Base-by-base conservation (phyloP, 495 filamentous ascomycete species). In the Penicillium riverlandense region DNA sequence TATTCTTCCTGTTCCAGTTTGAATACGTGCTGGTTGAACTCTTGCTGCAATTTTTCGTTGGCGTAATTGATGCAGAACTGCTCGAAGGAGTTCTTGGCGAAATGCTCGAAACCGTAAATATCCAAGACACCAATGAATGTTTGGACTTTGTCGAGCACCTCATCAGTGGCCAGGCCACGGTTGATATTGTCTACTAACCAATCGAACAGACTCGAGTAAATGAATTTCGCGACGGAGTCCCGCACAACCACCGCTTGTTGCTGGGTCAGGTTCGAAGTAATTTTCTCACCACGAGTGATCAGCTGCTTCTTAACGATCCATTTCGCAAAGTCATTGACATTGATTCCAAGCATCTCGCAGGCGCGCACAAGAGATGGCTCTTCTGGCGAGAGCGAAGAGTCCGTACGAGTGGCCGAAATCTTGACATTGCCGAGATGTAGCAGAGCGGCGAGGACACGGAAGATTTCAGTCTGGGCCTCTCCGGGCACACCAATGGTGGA, bases 51-150 rank as follows among this genome's bases (percentile, higher is more conserved):
- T 65, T 99, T 99, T 67, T 99, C 92, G 66, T 99, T 99, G 61
- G 92, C 92, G 54, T 97, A 99, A 69, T 99, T 99, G 77, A 99
- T 99, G 63, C 92, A 99, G 65, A 99, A 99, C 63, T 99, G 92
- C 66, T 99, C 92, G 55, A 99, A 99, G 8, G 94, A 97, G 72
- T 99, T 99, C 71, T 95, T 96, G 40, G 94, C 91, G 56, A 99
- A 99, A 67, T 99, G 92, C 65, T 99, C 92, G 62, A 99, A 99
- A 35, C 92, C 92, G 72, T 99, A 99, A 53, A 99, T 99, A 87
- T 99, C 92, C 42, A 99, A 80, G 32, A 99, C 92, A 55, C 92
- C 92, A 53, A 99, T 99, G 69, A 99, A 99, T n/a, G 87, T 90
- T 50, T 70, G 77, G 39, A 94, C 88, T 31, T 84, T 78, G 53